phyloP scores from a whole-genome alignment of 2,329 filamentous ascomycete species.

The Aspergillus novoparasiticus region DNA sequence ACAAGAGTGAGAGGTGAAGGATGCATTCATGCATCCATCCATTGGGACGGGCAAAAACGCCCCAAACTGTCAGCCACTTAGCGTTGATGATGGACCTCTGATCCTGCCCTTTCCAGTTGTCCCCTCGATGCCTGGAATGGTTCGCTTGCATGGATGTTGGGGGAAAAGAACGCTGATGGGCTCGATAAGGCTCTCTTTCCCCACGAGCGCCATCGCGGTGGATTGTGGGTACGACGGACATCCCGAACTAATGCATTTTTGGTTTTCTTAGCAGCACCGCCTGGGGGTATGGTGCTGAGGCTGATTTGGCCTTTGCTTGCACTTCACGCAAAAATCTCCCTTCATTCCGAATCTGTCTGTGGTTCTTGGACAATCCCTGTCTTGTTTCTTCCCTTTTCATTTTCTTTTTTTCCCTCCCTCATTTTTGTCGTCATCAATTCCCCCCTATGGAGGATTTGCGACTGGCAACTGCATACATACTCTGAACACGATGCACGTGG shows the following conservation, averaged over 20 bases:
- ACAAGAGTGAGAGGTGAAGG: not conserved
- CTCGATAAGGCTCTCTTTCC: not conserved
- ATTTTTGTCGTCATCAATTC: not conserved
- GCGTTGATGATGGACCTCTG: not conserved
- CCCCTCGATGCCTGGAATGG: not conserved
- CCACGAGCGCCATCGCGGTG: not conserved
- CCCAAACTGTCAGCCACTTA: not conserved
- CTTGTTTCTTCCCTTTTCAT: not conserved
- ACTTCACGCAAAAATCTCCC: not conserved
- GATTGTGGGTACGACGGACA: not conserved
- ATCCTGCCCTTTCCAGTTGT: not conserved
- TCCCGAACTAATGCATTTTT: not conserved
- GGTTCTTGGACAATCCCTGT: too few species aligned
- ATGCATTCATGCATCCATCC: not conserved
- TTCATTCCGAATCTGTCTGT: not conserved
- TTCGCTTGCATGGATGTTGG: not conserved
- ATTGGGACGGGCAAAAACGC: not conserved
- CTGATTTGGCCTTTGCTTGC: not conserved
- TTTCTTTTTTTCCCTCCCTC: not conserved
- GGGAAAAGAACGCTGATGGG: not conserved
- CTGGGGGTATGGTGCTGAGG: not conserved
- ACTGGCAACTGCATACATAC: too few species aligned
- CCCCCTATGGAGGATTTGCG: not conserved
- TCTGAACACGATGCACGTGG: not conserved
- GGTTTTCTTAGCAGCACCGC: not conserved